Evolutionary conservation across 108 stramenopile genomes (phyloP).

Genomic region (Cyclotella distinguenda): DNA sequence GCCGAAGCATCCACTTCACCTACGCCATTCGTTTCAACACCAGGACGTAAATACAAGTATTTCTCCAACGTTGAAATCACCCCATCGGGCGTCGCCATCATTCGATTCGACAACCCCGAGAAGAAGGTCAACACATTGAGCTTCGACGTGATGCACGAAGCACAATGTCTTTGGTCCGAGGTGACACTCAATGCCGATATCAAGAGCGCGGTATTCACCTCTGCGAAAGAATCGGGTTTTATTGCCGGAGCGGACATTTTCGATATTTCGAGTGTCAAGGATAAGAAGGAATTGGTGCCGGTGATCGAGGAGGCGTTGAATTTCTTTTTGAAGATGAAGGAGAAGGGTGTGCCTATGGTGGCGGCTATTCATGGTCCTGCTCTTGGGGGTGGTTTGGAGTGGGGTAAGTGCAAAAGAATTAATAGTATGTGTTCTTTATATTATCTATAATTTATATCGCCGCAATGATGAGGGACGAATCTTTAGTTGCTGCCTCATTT

Average conservation of each 20-base stretch:
- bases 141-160: slow-evolving; percentile 84
- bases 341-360: slow-evolving; percentile 87
- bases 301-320: slow-evolving; percentile 81
- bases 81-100: slow-evolving; percentile 77
- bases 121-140: slow-evolving; percentile 94
- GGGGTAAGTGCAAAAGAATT: slow-evolving; percentile 45
- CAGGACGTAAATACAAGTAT: slow-evolving; percentile 80
- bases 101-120: slow-evolving; percentile 90
- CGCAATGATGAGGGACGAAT: too few species aligned
- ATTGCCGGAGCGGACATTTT: slow-evolving; percentile 99
- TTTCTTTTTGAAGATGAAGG: slow-evolving; percentile 78
- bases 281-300: slow-evolving; percentile 78
- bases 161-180: slow-evolving; percentile 76
- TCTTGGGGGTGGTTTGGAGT: slow-evolving; percentile 98
- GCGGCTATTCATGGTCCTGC: slow-evolving; percentile 96
- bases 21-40: slow-evolving; percentile 55
- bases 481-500: too few species aligned
- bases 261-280: slow-evolving; percentile 78
- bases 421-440: neutral
- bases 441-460: too few species aligned
- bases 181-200: slow-evolving; percentile 67
- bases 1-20: neutral
- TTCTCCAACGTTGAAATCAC: slow-evolving; percentile 85
- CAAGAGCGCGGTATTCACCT: slow-evolving; percentile 95
- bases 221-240: slow-evolving; percentile 94